Percentiles rank a stretch among this genome's conserved stretches.
phyloP scores from a whole-genome alignment of 805 yeast species.

The Nematodospora valgi region DNA sequence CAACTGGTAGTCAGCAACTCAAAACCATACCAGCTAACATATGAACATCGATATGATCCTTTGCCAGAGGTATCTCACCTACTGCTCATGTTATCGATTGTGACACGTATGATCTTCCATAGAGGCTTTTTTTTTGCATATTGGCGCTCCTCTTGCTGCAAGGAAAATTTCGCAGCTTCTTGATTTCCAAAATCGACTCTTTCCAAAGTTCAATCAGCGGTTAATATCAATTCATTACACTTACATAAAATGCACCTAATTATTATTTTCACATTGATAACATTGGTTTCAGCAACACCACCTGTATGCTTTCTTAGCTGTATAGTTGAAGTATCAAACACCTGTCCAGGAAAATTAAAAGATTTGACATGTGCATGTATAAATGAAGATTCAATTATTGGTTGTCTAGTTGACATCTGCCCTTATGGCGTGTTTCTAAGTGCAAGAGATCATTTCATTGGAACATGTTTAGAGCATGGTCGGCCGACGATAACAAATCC shows the following conservation, averaged over 20 bases:
- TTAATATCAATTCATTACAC: neutral
- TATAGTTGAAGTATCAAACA: constrained; percentile 31
- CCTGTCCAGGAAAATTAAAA: constrained; percentile 25
- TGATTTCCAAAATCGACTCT: too few species aligned
- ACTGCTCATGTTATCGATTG: too few species aligned
- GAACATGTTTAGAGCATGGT: constrained; percentile 43
- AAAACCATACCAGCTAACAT: too few species aligned
- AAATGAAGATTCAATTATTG: constrained; percentile 34
- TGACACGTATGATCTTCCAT: too few species aligned
- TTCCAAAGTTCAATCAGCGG: too few species aligned
- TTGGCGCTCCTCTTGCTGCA: too few species aligned
- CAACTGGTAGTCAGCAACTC: too few species aligned
- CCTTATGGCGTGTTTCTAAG: constrained; percentile 40
- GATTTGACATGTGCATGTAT: constrained; percentile 42
- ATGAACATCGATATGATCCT: too few species aligned
- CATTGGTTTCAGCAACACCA: constrained; percentile 35
- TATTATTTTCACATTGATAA: neutral
- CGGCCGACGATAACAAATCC: constrained; percentile 10
- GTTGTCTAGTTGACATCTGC: constrained; percentile 46
- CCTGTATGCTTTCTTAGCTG: constrained; percentile 51
- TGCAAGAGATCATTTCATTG: constrained; percentile 48
- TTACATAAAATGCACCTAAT: neutral
- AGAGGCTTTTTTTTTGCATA: too few species aligned
- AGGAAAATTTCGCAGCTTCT: too few species aligned
- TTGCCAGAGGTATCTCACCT: too few species aligned